These are phyloP conservation scores for Physocladia obscura DNA, from an alignment of 192 early-diverging fungal genomes.

Conservation along the genomic window DNA sequence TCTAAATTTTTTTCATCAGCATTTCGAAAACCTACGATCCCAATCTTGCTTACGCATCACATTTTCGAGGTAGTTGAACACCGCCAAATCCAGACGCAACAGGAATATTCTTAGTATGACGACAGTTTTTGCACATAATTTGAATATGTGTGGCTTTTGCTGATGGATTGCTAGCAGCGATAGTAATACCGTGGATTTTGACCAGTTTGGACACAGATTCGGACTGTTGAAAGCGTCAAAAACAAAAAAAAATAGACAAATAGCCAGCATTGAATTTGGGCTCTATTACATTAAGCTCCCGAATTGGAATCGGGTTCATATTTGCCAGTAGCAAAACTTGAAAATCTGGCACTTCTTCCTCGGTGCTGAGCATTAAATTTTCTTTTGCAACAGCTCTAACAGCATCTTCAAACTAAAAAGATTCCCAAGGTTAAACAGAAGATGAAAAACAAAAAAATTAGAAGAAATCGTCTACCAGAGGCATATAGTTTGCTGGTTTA, in stretches of 20 bases:
- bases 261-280: no score
- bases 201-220: slow-evolving; percentile 88
- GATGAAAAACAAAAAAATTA: not conserved
- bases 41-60: slow-evolving; percentile 67
- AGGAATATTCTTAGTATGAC: slow-evolving; percentile 75
- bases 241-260: no score
- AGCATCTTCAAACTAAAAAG: slow-evolving; percentile 83
- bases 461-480: slow-evolving; percentile 59
- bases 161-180: slow-evolving; percentile 81
- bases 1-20: slow-evolving; percentile 19
- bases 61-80: slow-evolving; percentile 81
- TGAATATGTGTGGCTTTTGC: slow-evolving; percentile 88
- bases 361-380: slow-evolving; percentile 44
- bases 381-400: slow-evolving; percentile 74
- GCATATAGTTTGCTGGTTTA: slow-evolving; percentile 77
- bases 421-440: not conserved
- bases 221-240: slow-evolving; percentile 48
- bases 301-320: slow-evolving; percentile 83
- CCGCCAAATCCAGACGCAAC: slow-evolving; percentile 84
- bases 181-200: slow-evolving; percentile 93
- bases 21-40: no score
- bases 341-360: slow-evolving; percentile 70
- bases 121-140: slow-evolving; percentile 85
- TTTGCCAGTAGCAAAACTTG: slow-evolving; percentile 88
- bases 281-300: slow-evolving; percentile 86